Conservation (phyloP, 2,329 filamentous ascomycete species). For the Clarireedia hainanense region DNA sequence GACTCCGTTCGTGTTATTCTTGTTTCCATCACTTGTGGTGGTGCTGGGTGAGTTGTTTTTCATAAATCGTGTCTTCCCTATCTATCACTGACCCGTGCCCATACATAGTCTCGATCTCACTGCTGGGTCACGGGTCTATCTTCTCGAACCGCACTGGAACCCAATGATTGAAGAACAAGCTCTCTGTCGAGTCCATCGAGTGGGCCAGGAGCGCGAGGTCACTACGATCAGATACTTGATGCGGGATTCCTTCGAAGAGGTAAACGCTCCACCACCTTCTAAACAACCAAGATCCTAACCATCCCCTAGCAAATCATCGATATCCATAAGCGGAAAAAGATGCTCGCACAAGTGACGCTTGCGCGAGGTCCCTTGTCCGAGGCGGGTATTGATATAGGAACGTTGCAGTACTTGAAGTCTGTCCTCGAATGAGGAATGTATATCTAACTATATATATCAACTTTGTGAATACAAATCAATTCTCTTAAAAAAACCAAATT, state of each 20-base stretch:
- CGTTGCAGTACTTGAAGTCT: not conserved
- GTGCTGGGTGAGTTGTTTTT: constrained; percentile 36
- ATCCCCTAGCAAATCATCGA: constrained; percentile 10
- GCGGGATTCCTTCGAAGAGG: constrained; percentile 23
- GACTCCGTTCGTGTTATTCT: constrained; percentile 36
- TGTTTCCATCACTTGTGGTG: constrained; percentile 43
- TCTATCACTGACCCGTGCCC: not conserved
- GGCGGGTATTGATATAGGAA: not conserved
- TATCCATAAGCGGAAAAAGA: constrained; percentile 9
- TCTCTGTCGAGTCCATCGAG: constrained; percentile 19
- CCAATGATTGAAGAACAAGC: constrained; percentile 27
- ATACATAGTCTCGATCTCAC: constrained; percentile 13
- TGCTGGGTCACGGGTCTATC: constrained; percentile 18
- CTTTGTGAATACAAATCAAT: no score
- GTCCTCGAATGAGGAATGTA: not conserved
- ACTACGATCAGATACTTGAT: constrained; percentile 25
- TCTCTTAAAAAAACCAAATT: no score
- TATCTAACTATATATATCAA: no score
- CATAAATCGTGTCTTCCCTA: not conserved
- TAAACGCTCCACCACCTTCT: not conserved
- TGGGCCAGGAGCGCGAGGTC: constrained; percentile 22
- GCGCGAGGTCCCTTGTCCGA: not conserved
- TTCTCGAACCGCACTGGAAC: constrained; percentile 29
- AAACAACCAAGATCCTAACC: not conserved
- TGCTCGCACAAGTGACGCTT: constrained; percentile 9